A percentile compares a stretch with the other conserved stretches of the same genome.
Conservation (phyloP, 805 yeast genomes). For the Clavispora santaluciae region DNA sequence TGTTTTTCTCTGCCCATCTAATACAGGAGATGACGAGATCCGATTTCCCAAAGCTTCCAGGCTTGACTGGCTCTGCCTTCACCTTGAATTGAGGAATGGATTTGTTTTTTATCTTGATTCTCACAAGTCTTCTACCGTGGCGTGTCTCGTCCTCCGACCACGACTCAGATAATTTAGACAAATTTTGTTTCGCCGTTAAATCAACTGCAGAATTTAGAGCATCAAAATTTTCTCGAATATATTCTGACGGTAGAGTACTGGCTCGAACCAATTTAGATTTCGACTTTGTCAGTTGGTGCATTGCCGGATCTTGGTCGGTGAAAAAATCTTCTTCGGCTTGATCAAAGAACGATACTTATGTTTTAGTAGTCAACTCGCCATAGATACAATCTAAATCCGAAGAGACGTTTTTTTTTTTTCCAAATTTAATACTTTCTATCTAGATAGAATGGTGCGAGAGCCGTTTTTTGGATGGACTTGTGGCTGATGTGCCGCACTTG, state of each 20-base stretch:
- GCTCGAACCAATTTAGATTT: constrained; percentile 8
- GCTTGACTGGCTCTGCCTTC: not conserved
- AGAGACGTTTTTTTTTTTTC: too few relatives aligned
- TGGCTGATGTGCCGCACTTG: not conserved
- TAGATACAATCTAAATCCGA: too few relatives aligned
- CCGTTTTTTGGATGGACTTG: too few relatives aligned
- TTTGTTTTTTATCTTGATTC: constrained; percentile 33
- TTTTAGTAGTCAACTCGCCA: too few relatives aligned
- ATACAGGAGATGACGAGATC: constrained; percentile 55
- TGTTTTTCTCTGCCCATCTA: constrained; percentile 45
- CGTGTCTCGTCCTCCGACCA: constrained; percentile 46
- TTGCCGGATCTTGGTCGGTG: not conserved
- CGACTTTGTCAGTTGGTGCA: not conserved
- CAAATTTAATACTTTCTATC: too few relatives aligned
- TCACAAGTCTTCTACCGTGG: constrained; percentile 44
- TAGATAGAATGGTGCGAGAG: too few relatives aligned
- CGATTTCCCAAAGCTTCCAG: constrained; percentile 18
- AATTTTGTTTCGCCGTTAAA: constrained; percentile 26
- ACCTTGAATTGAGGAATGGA: constrained; percentile 7
- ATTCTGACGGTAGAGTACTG: constrained; percentile 14
- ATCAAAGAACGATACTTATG: too few relatives aligned
- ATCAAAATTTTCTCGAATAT: constrained; percentile 12
- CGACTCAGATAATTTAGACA: constrained; percentile 31
- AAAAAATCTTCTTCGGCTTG: not conserved
- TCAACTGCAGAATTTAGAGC: constrained; percentile 24